These are phyloP conservation scores for Cadophora gregata DNA, from an alignment of 2,329 filamentous ascomycete species.

Conservation along the genomic window DNA sequence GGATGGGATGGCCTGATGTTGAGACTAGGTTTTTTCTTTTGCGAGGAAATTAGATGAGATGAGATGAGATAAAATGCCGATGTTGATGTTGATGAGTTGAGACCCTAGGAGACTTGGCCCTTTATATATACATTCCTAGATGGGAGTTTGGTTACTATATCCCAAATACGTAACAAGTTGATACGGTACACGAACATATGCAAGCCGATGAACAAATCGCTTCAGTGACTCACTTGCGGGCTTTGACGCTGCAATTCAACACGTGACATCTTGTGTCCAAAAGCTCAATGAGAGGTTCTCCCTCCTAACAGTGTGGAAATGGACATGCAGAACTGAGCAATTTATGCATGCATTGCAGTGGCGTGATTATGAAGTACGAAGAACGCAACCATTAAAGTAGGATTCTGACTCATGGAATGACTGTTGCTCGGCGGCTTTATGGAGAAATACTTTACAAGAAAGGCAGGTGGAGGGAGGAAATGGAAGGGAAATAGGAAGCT, in stretches of 20 bases:
- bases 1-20: not conserved
- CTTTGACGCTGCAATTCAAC: not conserved
- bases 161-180: not conserved
- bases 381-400: too few relatives aligned
- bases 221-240: not conserved
- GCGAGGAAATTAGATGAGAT: conserved; percentile 13
- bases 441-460: not conserved
- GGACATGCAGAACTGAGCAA: too few relatives aligned
- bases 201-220: not conserved
- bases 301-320: not conserved
- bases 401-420: conserved; percentile 8
- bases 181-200: not conserved
- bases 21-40: too few relatives aligned
- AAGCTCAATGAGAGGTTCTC: too few relatives aligned
- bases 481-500: too few relatives aligned
- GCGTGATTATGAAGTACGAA: too few relatives aligned
- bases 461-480: not conserved
- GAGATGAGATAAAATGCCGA: not conserved
- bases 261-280: too few relatives aligned
- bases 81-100: not conserved
- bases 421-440: not conserved
- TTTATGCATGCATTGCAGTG: too few relatives aligned
- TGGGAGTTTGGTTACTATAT: not conserved
- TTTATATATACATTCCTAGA: not conserved
- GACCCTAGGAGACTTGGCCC: not conserved